Base-by-base conservation (phyloP, 2,329 filamentous ascomycete genomes). In the Pseudogymnoascus sp. region DNA sequence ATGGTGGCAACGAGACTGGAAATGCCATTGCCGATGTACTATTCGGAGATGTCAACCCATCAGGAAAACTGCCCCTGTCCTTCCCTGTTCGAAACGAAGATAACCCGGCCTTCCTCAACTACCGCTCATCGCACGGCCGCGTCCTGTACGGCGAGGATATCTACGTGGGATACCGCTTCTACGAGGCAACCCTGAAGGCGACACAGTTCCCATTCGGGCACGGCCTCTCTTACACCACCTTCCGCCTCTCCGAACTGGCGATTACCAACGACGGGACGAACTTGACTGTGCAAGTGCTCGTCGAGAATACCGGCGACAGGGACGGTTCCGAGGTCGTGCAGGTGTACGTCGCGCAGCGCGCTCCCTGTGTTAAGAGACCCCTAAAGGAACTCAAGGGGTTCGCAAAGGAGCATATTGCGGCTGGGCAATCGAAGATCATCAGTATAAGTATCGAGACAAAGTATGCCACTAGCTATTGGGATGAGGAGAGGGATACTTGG, bases 181-280 rank as follows among this genome's bases (percentile, higher is more conserved):
- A 85, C 68, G 84, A 88, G 19, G 49, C 49, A 55, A 55, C 49
- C 9, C 16, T 55, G n/a, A 55, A 55, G 49, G 85, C 82, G 2
- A 55, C 49, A 8, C 28, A 7, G 28, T 55, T 55, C 16, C 49
- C 49, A 35, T 55, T 55, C 70, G 89, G 90, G n/a, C 85, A 91
- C 70, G 90, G 90, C 1, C 78, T 92, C 1, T 89, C 86, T 12
- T 92, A 91, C 74, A 91, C 88, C 0, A 83, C 77, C 0, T 92
- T 92, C 71, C 67, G 72, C 14, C 80, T 81, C 66, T 81, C 78
- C 1, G 75, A 80, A 49, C 75, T 86, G 4, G 28, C n/a, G 25
- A n/a, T 55, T 19, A 55, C 25, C 25, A 55, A 55, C 42, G 80
- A 81, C 63, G 82, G 82, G 0, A 83, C 84, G 63, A 78, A 82